Evolutionary conservation across 371 early-diverging fungal genomes (phyloP).

Genomic region (Batkoa obscura): DNA sequence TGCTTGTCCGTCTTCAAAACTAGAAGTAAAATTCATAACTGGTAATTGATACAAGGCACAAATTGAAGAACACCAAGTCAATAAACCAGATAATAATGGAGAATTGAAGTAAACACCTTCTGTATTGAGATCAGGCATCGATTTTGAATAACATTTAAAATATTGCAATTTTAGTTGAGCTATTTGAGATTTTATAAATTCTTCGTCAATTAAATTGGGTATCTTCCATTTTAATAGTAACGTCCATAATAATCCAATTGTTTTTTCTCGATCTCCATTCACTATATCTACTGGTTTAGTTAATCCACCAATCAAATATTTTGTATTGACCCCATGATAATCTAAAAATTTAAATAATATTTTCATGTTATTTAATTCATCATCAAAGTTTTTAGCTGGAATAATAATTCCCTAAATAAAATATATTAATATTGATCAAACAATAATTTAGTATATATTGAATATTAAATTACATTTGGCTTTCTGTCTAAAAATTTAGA

Average conservation of each 20-base stretch:
- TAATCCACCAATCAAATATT: constrained; percentile 12
- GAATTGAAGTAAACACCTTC: not conserved
- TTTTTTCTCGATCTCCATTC: constrained; percentile 18
- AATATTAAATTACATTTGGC: not conserved
- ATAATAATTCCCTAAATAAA: not conserved
- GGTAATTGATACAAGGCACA: not conserved
- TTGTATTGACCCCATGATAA: constrained; percentile 10
- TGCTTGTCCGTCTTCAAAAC: not conserved
- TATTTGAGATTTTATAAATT: not conserved
- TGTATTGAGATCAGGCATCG: not conserved
- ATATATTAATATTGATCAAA: not conserved
- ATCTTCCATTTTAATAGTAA: constrained; percentile 17
- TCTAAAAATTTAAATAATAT: not conserved
- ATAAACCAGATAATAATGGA: not conserved
- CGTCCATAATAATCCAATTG: constrained; percentile 17
- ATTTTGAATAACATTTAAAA: not conserved
- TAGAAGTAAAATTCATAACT: not conserved
- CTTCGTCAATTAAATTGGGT: constrained; percentile 3
- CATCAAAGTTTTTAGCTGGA: not conserved
- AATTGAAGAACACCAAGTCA: not conserved
- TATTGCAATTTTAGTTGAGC: not conserved
- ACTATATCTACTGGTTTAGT: constrained; percentile 15
- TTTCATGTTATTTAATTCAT: not conserved
- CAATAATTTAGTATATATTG: too few relatives aligned
- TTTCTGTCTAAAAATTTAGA: not conserved